phyloP scores from a whole-genome alignment of 352 stramenopile species.

The Sclerospora graminicola region DNA sequence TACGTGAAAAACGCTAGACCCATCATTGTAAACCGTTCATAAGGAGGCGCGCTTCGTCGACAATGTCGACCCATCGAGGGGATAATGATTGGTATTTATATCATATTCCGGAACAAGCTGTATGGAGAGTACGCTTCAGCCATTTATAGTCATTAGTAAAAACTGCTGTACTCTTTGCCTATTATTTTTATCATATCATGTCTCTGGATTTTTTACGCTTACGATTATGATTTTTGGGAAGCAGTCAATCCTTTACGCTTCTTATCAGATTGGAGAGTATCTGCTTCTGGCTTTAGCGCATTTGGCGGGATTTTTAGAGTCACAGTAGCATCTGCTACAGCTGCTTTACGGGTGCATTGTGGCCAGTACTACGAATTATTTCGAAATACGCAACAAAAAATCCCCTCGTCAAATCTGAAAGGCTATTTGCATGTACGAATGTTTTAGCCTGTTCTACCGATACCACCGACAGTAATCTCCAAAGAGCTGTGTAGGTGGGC shows the following conservation, averaged over 20 bases:
- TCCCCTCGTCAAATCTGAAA: conserved; percentile 91
- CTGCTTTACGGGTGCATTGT: neutral
- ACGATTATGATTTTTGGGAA: conserved; percentile 54
- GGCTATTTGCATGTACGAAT: conserved; percentile 86
- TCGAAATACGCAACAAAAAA: conserved; percentile 98
- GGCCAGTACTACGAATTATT: conserved; percentile 16
- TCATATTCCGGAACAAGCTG: too few relatives aligned
- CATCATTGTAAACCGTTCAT: conserved; percentile 30
- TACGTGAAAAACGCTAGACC: conserved; percentile 48
- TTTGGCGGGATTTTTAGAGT: neutral
- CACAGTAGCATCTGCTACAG: neutral
- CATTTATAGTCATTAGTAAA: too few relatives aligned
- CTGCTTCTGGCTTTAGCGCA: neutral
- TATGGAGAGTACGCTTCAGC: too few relatives aligned
- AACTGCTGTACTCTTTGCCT: too few relatives aligned
- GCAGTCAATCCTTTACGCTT: conserved; percentile 59
- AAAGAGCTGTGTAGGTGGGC: conserved; percentile 90
- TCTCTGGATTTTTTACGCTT: conserved; percentile 63
- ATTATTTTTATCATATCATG: too few relatives aligned
- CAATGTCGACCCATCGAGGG: conserved; percentile 56
- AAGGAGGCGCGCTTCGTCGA: conserved; percentile 35
- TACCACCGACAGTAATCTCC: conserved; percentile 69
- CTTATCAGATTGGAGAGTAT: conserved; percentile 7
- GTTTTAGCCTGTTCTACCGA: conserved; percentile 48
- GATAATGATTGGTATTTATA: too few relatives aligned